phyloP scores from a whole-genome alignment of 2,329 filamentous ascomycete species.

The Tolypocladium tundrense region DNA sequence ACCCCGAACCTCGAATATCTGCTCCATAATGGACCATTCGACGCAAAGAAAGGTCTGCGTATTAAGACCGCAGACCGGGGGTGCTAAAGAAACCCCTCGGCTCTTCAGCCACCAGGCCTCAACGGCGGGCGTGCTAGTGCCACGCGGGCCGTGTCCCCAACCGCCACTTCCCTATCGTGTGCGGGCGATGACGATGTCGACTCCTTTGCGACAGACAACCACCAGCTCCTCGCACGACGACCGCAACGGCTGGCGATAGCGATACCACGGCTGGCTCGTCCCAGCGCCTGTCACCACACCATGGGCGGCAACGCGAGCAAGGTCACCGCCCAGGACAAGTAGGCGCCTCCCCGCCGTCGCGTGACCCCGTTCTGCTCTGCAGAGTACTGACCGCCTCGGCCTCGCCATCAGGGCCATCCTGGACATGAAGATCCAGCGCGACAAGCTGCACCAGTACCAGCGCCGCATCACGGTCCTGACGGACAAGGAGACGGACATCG shows the following conservation, averaged over 20 bases:
- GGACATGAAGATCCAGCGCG: conserved; percentile 94
- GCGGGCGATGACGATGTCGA: conserved; percentile 1
- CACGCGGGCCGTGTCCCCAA: background rate
- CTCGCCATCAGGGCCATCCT: conserved; percentile 70
- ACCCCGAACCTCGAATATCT: too few relatives aligned
- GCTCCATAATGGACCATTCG: too few relatives aligned
- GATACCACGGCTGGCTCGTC: conserved; percentile 1
- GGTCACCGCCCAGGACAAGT: conserved; percentile 76
- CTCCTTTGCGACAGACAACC: background rate
- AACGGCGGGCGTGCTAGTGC: background rate
- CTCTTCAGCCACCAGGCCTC: too few relatives aligned
- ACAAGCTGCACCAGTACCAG: conserved; percentile 95
- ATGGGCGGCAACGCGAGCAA: conserved; percentile 50
- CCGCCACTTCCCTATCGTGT: background rate
- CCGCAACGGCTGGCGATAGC: background rate
- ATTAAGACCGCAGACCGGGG: background rate
- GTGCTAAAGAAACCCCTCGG: background rate
- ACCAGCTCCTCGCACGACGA: background rate
- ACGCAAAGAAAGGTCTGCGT: too few relatives aligned
- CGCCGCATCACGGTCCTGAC: conserved; percentile 80
- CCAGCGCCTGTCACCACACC: conserved; percentile 3
- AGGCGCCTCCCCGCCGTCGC: conserved; percentile 14
- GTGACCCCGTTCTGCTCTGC: background rate
- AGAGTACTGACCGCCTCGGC: conserved; percentile 6
- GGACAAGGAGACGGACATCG: conserved; percentile 76